Percentiles rank a stretch among this genome's conserved stretches.
Conservation (phyloP, 129 eudicot genomes). For the Lonicera japonica region DNA sequence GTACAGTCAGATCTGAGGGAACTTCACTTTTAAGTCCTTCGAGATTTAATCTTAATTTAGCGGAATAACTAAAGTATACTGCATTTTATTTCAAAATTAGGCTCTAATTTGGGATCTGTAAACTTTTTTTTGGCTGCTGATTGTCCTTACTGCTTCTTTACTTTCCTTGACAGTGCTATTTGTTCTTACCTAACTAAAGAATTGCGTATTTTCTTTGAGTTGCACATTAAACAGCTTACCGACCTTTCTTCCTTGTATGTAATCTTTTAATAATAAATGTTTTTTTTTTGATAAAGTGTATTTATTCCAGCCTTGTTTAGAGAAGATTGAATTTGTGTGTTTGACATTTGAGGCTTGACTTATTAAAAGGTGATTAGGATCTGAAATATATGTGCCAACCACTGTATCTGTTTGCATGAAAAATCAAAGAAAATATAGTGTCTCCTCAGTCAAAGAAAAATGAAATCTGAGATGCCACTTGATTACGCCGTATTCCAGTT, state of each 20-base stretch:
- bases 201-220: no score
- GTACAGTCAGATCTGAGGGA: constrained; percentile 47
- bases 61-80: constrained; percentile 5
- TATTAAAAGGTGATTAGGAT: background rate
- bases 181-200: no score
- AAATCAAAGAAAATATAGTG: constrained; percentile 10
- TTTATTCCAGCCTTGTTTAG: background rate
- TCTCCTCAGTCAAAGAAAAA: constrained; percentile 23
- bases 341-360: constrained; percentile 1
- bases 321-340: background rate
- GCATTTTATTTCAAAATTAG: background rate
- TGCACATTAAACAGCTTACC: no score
- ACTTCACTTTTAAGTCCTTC: constrained; percentile 8
- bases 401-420: constrained; percentile 18
- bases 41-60: constrained; percentile 12
- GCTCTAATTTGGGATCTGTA: constrained; percentile 15
- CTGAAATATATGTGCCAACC: background rate
- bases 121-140: constrained; percentile 9
- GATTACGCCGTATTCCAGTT: constrained; percentile 92
- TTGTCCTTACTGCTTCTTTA: background rate
- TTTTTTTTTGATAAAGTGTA: no score
- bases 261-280: no score
- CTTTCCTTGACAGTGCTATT: no score
- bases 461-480: constrained; percentile 69
- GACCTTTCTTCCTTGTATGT: no score